Conservation (phyloP, 768 basidiomycete genomes). For the Leccinum incarnatum region DNA sequence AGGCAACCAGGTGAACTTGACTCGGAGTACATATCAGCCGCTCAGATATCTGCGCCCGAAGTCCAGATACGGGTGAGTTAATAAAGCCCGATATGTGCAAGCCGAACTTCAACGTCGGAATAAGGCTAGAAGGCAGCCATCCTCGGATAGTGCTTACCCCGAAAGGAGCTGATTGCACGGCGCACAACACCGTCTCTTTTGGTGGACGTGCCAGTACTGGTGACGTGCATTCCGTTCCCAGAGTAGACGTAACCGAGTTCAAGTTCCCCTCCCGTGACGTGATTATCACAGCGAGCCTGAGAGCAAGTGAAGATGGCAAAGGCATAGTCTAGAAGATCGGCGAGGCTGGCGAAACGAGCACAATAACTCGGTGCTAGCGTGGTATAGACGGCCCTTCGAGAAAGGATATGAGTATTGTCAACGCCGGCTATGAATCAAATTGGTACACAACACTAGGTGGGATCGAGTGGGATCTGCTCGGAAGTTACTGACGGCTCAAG, state of each 20-base stretch:
- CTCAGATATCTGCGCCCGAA: neutral
- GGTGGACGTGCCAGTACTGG: neutral
- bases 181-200: neutral
- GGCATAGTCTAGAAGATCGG: neutral
- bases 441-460: no score
- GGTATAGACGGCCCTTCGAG: no score
- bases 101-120: neutral
- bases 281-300: neutral
- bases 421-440: no score
- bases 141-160: neutral
- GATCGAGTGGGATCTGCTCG: no score
- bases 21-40: neutral
- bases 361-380: no score
- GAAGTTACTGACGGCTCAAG: no score
- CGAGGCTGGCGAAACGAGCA: neutral
- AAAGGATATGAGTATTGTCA: no score
- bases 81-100: constrained; percentile 6
- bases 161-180: neutral
- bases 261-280: neutral
- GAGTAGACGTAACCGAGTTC: neutral
- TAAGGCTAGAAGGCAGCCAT: no score
- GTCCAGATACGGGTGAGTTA: neutral
- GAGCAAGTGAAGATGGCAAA: neutral
- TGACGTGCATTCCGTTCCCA: neutral
- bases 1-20: no score